Evolutionary conservation across 73 alveolate species (phyloP).

Genomic region (Paramecium caudatum): DNA sequence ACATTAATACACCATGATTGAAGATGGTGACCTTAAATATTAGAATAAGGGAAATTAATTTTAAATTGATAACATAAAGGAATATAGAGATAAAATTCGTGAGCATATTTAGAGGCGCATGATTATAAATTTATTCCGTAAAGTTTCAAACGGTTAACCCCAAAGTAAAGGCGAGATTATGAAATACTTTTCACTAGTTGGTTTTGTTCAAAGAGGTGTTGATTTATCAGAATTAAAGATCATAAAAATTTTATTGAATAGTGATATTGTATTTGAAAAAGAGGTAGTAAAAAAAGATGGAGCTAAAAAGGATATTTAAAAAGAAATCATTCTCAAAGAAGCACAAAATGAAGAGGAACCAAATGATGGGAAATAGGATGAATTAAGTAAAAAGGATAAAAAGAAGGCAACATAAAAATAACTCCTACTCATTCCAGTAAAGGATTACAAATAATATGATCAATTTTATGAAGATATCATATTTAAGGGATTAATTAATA

Average conservation of each 20-base stretch:
- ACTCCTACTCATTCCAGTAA: neutral
- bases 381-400: conserved; percentile 32
- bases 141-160: conserved; percentile 1
- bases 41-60: neutral
- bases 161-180: neutral
- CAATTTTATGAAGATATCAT: neutral
- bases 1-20: conserved; percentile 8
- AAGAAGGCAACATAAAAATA: conserved; percentile 38
- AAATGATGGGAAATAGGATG: neutral
- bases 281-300: conserved; percentile 4
- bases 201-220: conserved; percentile 3
- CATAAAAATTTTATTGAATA: neutral
- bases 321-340: too few species aligned
- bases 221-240: conserved; percentile 35
- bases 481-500: neutral
- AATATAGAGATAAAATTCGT: conserved; percentile 38
- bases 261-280: conserved; percentile 23
- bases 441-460: neutral
- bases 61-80: conserved; percentile 34
- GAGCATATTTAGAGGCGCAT: neutral
- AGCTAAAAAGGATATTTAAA: too few species aligned
- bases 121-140: neutral
- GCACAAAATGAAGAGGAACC: neutral
- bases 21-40: neutral
- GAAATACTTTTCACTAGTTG: neutral